phyloP scores from a whole-genome alignment of 345 rosid species.

The Gossypium raimondii region DNA sequence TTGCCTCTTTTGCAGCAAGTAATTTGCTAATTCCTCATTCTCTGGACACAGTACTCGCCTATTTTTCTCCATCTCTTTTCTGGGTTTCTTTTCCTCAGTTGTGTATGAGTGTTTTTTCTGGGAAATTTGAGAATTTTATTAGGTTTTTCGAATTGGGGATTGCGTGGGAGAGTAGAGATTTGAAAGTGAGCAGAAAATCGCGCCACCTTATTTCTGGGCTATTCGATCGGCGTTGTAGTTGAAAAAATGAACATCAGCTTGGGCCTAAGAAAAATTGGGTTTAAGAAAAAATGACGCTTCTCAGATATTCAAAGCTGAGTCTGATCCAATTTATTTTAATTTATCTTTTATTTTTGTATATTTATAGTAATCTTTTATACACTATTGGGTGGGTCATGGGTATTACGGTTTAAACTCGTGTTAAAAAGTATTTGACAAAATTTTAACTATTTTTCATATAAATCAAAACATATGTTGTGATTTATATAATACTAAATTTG shows the following conservation, averaged over 20 bases:
- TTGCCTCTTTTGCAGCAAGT: slow-evolving; percentile 58
- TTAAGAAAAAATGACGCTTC: no score
- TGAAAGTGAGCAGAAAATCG: slow-evolving; percentile 16
- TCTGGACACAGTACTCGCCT: slow-evolving; percentile 46
- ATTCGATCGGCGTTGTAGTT: neutral
- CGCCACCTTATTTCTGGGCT: slow-evolving; percentile 19
- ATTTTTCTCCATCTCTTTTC: slow-evolving; percentile 43
- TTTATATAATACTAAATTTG: no score
- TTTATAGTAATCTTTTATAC: no score
- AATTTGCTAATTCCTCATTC: slow-evolving; percentile 55
- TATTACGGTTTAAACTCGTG: no score
- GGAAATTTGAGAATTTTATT: neutral
- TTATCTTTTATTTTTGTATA: no score
- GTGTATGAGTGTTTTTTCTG: neutral
- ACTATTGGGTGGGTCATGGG: accelerated
- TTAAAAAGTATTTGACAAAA: no score
- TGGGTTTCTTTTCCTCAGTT: neutral
- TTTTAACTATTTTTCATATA: no score
- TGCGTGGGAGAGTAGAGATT: neutral
- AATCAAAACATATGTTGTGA: no score
- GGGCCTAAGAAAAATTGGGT: no score
- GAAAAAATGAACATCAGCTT: no score
- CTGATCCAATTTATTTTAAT: no score
- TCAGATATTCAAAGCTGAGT: no score
- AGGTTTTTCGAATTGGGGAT: neutral